Conservation (phyloP, 805 yeast genomes). For the Torulaspora maleeae region DNA sequence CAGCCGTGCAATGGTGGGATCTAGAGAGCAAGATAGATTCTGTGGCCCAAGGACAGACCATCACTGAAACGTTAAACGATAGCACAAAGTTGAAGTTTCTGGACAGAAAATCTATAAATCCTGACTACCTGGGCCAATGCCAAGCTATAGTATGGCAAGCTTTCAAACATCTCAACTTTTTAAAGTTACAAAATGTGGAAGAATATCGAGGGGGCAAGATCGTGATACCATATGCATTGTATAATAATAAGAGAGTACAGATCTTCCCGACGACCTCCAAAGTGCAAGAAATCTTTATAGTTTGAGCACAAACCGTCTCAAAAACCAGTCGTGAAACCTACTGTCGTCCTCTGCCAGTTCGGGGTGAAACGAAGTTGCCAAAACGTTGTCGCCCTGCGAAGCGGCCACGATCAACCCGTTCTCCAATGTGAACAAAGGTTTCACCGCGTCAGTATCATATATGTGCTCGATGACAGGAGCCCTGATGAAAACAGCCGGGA, state of each 20-base stretch:
- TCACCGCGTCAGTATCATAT: slow-evolving; percentile 30
- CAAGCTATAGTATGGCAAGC: slow-evolving; percentile 6
- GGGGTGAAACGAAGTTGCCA: slow-evolving; percentile 81
- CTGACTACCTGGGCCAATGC: slow-evolving; percentile 4
- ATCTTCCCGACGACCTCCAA: slow-evolving; percentile 3
- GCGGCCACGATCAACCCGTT: slow-evolving; percentile 60
- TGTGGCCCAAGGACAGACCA: slow-evolving; percentile 1
- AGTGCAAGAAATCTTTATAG: slow-evolving; percentile 9
- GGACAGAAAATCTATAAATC: slow-evolving; percentile 6
- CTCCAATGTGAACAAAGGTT: slow-evolving; percentile 40
- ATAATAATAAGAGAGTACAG: slow-evolving; percentile 15
- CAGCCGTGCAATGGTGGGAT: slow-evolving; percentile 30
- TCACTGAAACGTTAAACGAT: background rate
- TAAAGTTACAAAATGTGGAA: slow-evolving; percentile 14
- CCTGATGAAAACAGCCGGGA: slow-evolving; percentile 56
- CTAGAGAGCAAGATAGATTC: slow-evolving; percentile 8
- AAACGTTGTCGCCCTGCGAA: slow-evolving; percentile 51
- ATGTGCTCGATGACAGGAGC: slow-evolving; percentile 61
- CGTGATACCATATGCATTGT: slow-evolving; percentile 21
- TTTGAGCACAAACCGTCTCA: slow-evolving; percentile 50
- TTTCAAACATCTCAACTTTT: slow-evolving; percentile 14
- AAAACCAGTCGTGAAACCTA: slow-evolving; percentile 67
- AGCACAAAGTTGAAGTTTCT: slow-evolving; percentile 1
- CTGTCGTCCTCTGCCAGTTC: slow-evolving; percentile 53
- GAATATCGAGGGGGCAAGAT: slow-evolving; percentile 8